Percentiles rank a stretch among this genome's conserved stretches.
phyloP scores from a whole-genome alignment of 2,329 filamentous ascomycete genomes.

The Lithohypha guttulata region DNA sequence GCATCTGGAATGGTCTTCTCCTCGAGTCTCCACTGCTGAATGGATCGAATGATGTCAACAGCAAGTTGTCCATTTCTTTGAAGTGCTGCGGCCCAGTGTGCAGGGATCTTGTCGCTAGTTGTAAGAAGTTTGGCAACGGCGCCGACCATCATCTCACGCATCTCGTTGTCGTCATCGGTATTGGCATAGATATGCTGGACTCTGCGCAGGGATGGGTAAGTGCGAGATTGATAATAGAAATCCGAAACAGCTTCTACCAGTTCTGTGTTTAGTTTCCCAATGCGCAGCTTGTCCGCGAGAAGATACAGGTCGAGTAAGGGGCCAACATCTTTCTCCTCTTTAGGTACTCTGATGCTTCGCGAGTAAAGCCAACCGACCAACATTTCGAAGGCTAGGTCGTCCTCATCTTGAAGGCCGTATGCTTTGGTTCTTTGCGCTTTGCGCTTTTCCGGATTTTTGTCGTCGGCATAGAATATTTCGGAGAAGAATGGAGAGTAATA shows the following conservation, averaged over 20 bases:
- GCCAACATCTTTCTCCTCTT: conserved; percentile 41
- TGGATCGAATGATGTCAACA: conserved; percentile 43
- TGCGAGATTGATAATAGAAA: conserved; percentile 43
- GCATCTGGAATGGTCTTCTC: conserved; percentile 40
- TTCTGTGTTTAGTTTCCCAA: conserved; percentile 37
- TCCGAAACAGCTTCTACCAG: conserved; percentile 40
- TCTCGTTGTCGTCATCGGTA: conserved; percentile 36
- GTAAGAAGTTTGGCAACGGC: conserved; percentile 42
- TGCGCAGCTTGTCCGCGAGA: conserved; percentile 43
- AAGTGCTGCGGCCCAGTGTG: conserved; percentile 45
- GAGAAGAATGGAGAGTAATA: conserved; percentile 45
- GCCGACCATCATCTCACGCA: conserved; percentile 41
- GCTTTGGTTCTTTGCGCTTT: conserved; percentile 20
- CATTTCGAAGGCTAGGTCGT: conserved; percentile 41
- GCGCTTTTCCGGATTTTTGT: conserved; percentile 25
- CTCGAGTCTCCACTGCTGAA: conserved; percentile 45
- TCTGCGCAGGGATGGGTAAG: conserved; percentile 41
- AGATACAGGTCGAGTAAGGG: conserved; percentile 45
- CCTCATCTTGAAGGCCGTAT: conserved; percentile 43
- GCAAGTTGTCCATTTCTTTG: conserved; percentile 45
- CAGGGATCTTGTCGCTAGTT: conserved; percentile 38
- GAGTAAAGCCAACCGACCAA: conserved; percentile 47
- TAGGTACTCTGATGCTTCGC: conserved; percentile 35
- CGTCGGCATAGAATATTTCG: conserved; percentile 38
- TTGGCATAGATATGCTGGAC: conserved; percentile 45